Evolutionary conservation across 2,329 filamentous ascomycete species (phyloP).

Genomic region (Fragosphaeria purpurea): DNA sequence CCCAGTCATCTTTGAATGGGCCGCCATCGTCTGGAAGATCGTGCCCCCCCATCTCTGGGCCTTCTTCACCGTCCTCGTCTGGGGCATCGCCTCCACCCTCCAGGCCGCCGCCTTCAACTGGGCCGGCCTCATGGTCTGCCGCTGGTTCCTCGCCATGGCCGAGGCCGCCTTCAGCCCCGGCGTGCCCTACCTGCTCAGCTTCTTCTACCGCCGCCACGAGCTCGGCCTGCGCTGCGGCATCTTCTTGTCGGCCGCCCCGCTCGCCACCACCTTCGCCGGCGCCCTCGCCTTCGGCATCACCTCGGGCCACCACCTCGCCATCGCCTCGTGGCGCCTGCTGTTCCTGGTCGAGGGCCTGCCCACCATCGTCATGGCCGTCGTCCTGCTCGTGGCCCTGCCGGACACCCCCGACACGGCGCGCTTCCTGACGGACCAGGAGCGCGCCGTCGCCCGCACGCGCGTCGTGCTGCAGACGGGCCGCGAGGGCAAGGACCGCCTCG

Average conservation of each 20-base stretch:
- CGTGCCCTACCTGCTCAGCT: conserved; percentile 32
- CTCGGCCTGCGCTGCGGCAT: conserved; percentile 61
- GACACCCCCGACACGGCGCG: conserved; percentile 40
- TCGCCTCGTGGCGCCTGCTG: conserved; percentile 55
- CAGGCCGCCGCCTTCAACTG: conserved; percentile 25
- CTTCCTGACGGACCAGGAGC: conserved; percentile 49
- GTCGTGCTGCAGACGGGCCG: conserved; percentile 42
- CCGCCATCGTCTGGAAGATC: conserved; percentile 32
- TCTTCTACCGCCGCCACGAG: conserved; percentile 43
- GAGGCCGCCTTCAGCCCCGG: conserved; percentile 33
- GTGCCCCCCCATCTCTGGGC: conserved; percentile 27
- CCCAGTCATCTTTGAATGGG: conserved; percentile 30
- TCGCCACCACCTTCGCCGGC: conserved; percentile 57
- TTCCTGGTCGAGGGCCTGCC: conserved; percentile 58
- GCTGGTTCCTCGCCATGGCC: conserved; percentile 32
- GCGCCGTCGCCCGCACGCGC: conserved; percentile 43
- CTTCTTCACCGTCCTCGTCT: conserved; percentile 16
- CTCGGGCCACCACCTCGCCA: conserved; percentile 38
- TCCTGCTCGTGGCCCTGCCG: conserved; percentile 45
- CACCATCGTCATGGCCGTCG: conserved; percentile 40
- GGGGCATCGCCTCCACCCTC: conserved; percentile 21
- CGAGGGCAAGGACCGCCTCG: conserved; percentile 36
- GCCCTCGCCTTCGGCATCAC: conserved; percentile 57
- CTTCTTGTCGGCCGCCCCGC: conserved; percentile 57
- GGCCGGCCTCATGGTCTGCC: conserved; percentile 26